Percentiles rank a stretch among this genome's conserved stretches.
Evolutionary conservation across 345 rosid species (phyloP).

Genomic region (Gossypium ekmanianum): DNA sequence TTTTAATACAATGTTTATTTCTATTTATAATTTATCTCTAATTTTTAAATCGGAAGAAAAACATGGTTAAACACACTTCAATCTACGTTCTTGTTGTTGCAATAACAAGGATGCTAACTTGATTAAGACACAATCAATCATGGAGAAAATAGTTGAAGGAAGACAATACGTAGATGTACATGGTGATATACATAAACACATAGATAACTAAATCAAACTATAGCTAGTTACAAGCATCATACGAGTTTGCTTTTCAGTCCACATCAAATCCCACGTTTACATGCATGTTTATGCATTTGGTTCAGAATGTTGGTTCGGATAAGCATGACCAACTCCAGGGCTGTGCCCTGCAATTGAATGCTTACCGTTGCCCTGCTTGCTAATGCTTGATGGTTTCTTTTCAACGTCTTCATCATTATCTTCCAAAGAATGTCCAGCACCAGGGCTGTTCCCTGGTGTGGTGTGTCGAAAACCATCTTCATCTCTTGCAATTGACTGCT

Average conservation of each 20-base stretch:
- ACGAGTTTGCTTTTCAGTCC: neutral
- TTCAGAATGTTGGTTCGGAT: neutral
- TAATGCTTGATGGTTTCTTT: neutral
- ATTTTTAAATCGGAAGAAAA: too few species aligned
- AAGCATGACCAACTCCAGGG: neutral
- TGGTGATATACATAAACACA: neutral
- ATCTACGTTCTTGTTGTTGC: too few species aligned
- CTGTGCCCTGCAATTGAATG: constrained; percentile 14
- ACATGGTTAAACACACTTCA: too few species aligned
- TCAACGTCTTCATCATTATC: constrained; percentile 9
- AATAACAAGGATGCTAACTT: too few species aligned
- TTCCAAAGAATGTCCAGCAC: constrained; percentile 6
- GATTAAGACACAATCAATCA: too few species aligned
- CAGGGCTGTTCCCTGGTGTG: constrained; percentile 45
- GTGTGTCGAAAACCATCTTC: constrained; percentile 34
- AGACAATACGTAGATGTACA: neutral
- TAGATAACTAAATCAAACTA: neutral
- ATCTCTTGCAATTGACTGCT: constrained; percentile 21
- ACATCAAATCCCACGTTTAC: neutral
- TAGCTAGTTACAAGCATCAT: neutral
- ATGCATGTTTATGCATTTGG: constrained; percentile 3
- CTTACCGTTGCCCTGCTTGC: neutral
- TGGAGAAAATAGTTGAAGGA: neutral
- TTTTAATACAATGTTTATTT: too few species aligned
- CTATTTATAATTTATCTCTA: too few species aligned